Conservation (phyloP, 1,284 basidiomycete genomes). For the Somion occarium region DNA sequence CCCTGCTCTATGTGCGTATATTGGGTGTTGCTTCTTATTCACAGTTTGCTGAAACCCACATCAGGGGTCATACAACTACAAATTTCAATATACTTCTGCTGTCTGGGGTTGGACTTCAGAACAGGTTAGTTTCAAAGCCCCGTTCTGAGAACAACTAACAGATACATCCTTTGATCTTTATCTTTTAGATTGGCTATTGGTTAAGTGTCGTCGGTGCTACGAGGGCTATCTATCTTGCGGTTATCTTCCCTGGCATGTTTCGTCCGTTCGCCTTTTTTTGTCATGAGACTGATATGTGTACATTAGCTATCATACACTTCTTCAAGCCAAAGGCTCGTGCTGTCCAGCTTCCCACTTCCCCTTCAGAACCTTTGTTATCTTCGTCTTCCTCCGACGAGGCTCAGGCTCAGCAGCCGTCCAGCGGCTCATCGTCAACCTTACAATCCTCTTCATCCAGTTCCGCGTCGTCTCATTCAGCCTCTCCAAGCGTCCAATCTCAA, state of each 20-base stretch:
- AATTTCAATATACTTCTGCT: slow-evolving; percentile 67
- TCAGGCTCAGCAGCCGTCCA: neutral
- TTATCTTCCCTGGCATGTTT: slow-evolving; percentile 61
- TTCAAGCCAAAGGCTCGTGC: slow-evolving; percentile 37
- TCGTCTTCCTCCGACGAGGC: slow-evolving; percentile 12
- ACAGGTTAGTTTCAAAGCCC: slow-evolving; percentile 38
- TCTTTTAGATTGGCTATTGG: slow-evolving; percentile 68
- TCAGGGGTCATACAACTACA: slow-evolving; percentile 60
- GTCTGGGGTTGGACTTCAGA: slow-evolving; percentile 73
- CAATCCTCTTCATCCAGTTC: neutral
- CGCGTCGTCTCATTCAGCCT: neutral
- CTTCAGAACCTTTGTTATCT: slow-evolving; percentile 28
- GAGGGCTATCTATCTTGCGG: slow-evolving; percentile 57
- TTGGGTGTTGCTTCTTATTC: neutral
- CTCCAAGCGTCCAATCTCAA: slow-evolving; percentile 8
- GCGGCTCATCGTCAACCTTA: slow-evolving; percentile 8
- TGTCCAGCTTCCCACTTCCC: slow-evolving; percentile 29
- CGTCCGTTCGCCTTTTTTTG: too few relatives aligned
- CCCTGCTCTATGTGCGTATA: neutral
- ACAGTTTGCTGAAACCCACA: neutral
- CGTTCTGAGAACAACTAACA: too few relatives aligned
- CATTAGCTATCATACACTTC: slow-evolving; percentile 52
- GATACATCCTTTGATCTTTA: neutral
- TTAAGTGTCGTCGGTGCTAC: slow-evolving; percentile 56
- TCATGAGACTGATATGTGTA: too few relatives aligned